These are phyloP conservation scores for Penstemon eatonii DNA, from an alignment of 257 asterid species.

Conservation along the genomic window DNA sequence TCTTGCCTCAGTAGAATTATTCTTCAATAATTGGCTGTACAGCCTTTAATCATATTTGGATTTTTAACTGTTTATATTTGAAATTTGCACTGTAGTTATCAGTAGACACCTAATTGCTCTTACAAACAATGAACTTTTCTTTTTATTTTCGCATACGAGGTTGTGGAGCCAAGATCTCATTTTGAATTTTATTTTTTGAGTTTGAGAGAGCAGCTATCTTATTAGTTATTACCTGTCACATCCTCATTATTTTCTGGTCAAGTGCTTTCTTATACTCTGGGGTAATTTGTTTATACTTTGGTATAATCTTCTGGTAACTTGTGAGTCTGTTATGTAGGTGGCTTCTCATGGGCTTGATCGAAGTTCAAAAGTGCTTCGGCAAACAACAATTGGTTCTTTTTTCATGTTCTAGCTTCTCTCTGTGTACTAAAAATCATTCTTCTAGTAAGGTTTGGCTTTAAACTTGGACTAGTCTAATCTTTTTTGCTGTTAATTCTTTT, in stretches of 20 bases:
- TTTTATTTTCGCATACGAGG: not conserved
- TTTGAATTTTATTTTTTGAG: not conserved
- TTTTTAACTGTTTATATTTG: no score
- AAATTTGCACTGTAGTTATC: not conserved
- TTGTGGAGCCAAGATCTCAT: not conserved
- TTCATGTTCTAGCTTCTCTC: slow-evolving; percentile 64
- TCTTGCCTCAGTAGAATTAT: slow-evolving; percentile 4
- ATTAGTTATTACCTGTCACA: not conserved
- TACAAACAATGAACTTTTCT: not conserved
- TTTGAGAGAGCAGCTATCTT: slow-evolving; percentile 17
- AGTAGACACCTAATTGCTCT: not conserved
- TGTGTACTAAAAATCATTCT: slow-evolving; percentile 25
- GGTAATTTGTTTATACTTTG: not conserved
- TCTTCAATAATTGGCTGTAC: not conserved
- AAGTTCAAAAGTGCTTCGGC: slow-evolving; percentile 90
- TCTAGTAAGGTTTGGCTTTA: slow-evolving; percentile 43
- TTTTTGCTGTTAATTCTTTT: not conserved
- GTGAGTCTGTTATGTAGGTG: slow-evolving; percentile 55
- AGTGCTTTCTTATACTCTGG: not conserved
- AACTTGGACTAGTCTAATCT: slow-evolving; percentile 1
- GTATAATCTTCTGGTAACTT: slow-evolving; percentile 21
- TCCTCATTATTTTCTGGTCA: not conserved
- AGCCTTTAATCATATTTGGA: not conserved
- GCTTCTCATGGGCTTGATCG: slow-evolving; percentile 98
- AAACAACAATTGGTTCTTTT: slow-evolving; percentile 76